Evolutionary conservation across 1,139 yeast species (phyloP).

Genomic region (Yamadazyma diddensiae): DNA sequence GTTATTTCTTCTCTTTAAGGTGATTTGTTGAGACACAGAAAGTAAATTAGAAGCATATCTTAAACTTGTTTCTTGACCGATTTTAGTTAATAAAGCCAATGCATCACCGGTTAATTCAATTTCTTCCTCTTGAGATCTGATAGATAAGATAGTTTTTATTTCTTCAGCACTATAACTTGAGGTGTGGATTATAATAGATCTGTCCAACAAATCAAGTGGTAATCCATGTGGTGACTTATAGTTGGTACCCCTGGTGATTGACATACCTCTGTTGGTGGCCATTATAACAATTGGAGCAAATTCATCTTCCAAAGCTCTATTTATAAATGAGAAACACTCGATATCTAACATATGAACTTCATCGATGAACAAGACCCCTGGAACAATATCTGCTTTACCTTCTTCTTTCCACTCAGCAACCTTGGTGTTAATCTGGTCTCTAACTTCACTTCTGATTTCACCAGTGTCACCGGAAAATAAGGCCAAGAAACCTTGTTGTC

Average conservation of each 20-base stretch:
- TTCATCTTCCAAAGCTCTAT: constrained; percentile 95
- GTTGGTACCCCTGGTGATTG: constrained; percentile 89
- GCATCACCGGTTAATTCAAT: constrained; percentile 84
- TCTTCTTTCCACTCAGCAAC: constrained; percentile 99
- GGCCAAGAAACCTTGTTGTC: constrained; percentile 97
- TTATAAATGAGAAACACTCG: constrained; percentile 93
- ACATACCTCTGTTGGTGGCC: constrained; percentile 97
- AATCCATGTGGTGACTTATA: constrained; percentile 96
- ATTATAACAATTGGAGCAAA: constrained; percentile 95
- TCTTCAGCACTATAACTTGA: constrained; percentile 74
- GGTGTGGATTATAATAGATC: constrained; percentile 91
- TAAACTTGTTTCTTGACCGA: constrained; percentile 88
- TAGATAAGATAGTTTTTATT: constrained; percentile 77
- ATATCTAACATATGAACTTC: constrained; percentile 99
- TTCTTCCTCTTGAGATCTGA: constrained; percentile 96
- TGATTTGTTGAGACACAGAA: constrained; percentile 82
- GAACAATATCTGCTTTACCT: constrained; percentile 96
- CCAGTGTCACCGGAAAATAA: constrained; percentile 97
- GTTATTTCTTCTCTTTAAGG: constrained; percentile 72
- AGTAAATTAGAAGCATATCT: constrained; percentile 92
- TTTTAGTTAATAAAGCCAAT: constrained; percentile 82
- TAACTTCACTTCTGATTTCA: constrained; percentile 90
- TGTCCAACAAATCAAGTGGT: constrained; percentile 90
- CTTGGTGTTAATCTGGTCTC: constrained; percentile 95
- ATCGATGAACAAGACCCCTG: constrained; percentile 97